Conservation (phyloP, 352 stramenopile species). For the Phytopythium chamaehyphon region DNA sequence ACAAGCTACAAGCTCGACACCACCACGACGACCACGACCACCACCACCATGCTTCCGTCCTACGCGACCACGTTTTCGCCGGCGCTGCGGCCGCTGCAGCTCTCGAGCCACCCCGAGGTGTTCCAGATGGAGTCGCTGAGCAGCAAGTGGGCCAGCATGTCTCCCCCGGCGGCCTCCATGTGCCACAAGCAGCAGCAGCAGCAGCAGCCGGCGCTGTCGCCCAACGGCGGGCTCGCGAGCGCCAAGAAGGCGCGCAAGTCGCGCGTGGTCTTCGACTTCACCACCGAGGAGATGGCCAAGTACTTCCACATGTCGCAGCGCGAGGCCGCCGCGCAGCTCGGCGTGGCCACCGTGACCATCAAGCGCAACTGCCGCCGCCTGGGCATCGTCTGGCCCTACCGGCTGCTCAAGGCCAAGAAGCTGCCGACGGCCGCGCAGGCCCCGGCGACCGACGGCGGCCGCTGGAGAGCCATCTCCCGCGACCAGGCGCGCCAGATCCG, state of each 20-base stretch:
- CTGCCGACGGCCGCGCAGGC: slow-evolving; percentile 18
- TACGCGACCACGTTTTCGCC: slow-evolving; percentile 4
- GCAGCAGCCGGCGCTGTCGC: background rate
- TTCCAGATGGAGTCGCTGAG: background rate
- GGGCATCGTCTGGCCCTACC: slow-evolving; percentile 57
- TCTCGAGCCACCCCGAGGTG: background rate
- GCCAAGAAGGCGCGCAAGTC: slow-evolving; percentile 37
- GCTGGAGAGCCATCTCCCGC: slow-evolving; percentile 29
- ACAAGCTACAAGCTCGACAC: background rate
- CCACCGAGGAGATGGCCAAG: slow-evolving; percentile 44
- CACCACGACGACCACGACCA: background rate
- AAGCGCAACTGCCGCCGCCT: slow-evolving; percentile 57
- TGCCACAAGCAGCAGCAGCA: background rate
- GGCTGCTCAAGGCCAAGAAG: slow-evolving; percentile 49
- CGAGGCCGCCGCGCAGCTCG: slow-evolving; percentile 44
- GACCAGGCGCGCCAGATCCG: slow-evolving; percentile 31
- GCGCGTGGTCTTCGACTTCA: slow-evolving; percentile 53
- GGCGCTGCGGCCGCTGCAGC: slow-evolving; percentile 1
- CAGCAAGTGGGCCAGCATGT: slow-evolving; percentile 1
- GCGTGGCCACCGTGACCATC: slow-evolving; percentile 55
- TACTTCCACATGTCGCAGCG: slow-evolving; percentile 60
- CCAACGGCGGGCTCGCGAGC: background rate
- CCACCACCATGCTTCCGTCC: slow-evolving; percentile 6
- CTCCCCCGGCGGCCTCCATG: background rate
- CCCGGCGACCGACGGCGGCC: background rate